Percentiles rank a stretch among this genome's conserved stretches.
Conservation (phyloP, 2,329 filamentous ascomycete species). For the Fusarium multiceps region DNA sequence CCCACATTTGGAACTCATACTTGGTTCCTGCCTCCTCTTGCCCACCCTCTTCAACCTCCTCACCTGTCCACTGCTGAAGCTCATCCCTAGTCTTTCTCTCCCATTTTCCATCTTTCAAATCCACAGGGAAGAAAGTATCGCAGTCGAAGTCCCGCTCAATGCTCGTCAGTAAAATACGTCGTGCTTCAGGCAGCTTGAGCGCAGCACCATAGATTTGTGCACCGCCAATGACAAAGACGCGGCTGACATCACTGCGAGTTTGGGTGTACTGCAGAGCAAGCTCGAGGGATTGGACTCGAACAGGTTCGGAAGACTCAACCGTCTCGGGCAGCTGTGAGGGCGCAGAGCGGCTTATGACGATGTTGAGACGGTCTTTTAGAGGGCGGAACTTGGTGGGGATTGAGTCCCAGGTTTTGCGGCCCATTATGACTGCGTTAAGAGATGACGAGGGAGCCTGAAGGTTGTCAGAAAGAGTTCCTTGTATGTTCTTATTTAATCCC, state of each 20-base stretch:
- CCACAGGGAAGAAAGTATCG: conserved; percentile 78
- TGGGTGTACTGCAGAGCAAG: conserved; percentile 64
- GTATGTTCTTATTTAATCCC: neutral
- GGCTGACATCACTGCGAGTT: conserved; percentile 58
- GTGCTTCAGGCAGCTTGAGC: conserved; percentile 67
- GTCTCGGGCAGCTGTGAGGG: conserved; percentile 21
- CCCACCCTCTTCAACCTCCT: conserved; percentile 66
- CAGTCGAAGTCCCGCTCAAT: conserved; percentile 78
- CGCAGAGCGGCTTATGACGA: conserved; percentile 76
- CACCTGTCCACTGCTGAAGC: conserved; percentile 73
- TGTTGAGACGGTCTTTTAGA: conserved; percentile 81
- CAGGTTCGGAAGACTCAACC: conserved; percentile 51
- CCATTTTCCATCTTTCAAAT: conserved; percentile 67
- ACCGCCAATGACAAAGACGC: conserved; percentile 90
- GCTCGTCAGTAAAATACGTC: conserved; percentile 75
- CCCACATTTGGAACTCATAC: conserved; percentile 82
- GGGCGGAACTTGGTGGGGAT: conserved; percentile 85
- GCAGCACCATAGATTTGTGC: conserved; percentile 84
- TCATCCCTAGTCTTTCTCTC: conserved; percentile 60
- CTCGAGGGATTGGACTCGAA: conserved; percentile 70
- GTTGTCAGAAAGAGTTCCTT: neutral
- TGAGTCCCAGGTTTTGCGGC: conserved; percentile 94
- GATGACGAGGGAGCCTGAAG: conserved; percentile 49
- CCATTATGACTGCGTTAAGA: conserved; percentile 90
- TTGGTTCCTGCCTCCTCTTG: conserved; percentile 71